Evolutionary conservation across 352 stramenopile species (phyloP).

Genomic region (Phytophthora colocasiae): DNA sequence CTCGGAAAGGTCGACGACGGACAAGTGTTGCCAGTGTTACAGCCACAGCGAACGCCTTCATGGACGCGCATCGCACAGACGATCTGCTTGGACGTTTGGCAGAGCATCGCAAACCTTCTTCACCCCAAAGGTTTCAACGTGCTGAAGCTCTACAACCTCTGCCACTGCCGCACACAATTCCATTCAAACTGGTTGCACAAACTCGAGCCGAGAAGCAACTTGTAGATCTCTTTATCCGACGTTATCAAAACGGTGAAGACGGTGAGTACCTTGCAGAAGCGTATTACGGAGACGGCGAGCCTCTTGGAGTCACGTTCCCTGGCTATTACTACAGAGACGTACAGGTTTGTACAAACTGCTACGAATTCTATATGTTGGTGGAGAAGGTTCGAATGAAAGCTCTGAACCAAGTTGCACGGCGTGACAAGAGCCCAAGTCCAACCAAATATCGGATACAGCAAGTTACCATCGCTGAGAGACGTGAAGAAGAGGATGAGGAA

Average conservation of each 20-base stretch:
- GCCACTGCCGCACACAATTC: slow-evolving; percentile 54
- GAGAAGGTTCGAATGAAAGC: slow-evolving; percentile 80
- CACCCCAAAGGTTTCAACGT: slow-evolving; percentile 45
- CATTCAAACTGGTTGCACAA: slow-evolving; percentile 85
- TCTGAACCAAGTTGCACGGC: slow-evolving; percentile 46
- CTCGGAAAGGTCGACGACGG: slow-evolving; percentile 37
- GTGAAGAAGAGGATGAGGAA: slow-evolving; percentile 30
- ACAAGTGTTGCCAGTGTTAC: slow-evolving; percentile 62
- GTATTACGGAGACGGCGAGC: slow-evolving; percentile 81
- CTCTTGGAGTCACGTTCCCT: slow-evolving; percentile 75
- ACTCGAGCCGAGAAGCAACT: slow-evolving; percentile 82
- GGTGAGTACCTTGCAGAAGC: slow-evolving; percentile 78
- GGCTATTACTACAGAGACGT: slow-evolving; percentile 88
- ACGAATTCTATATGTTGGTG: slow-evolving; percentile 80
- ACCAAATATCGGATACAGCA: slow-evolving; percentile 14
- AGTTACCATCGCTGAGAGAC: slow-evolving; percentile 25
- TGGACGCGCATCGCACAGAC: slow-evolving; percentile 49
- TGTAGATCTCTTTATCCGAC: slow-evolving; percentile 79
- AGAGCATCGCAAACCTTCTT: slow-evolving; percentile 41
- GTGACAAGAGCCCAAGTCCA: slow-evolving; percentile 22
- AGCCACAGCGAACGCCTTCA: slow-evolving; percentile 60
- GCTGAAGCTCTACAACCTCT: slow-evolving; percentile 22
- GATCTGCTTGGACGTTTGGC: slow-evolving; percentile 24
- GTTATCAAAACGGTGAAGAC: slow-evolving; percentile 78
- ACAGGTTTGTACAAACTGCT: slow-evolving; percentile 82